These are phyloP conservation scores for Aureobasidium namibiae DNA, from an alignment of 2,329 filamentous ascomycete species.

Conservation along the genomic window DNA sequence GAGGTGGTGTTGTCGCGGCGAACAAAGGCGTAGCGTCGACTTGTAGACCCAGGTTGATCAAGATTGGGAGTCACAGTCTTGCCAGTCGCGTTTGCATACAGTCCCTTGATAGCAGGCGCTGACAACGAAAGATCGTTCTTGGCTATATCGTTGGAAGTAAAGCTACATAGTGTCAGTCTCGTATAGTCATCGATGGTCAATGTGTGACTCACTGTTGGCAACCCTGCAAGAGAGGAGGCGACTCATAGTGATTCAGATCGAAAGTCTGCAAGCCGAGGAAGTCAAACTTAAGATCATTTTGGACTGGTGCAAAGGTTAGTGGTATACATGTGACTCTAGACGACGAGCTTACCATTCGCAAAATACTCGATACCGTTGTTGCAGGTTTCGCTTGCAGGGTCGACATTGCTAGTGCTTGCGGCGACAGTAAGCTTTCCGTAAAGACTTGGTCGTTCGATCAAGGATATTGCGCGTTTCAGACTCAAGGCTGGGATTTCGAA, in stretches of 20 bases:
- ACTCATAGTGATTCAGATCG: neutral
- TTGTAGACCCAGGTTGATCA: too few species aligned
- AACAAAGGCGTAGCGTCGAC: too few species aligned
- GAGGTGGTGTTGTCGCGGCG: too few species aligned
- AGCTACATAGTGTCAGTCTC: too few species aligned
- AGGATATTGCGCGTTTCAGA: neutral
- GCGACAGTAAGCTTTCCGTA: constrained; percentile 5
- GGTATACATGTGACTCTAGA: too few species aligned
- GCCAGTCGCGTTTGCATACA: too few species aligned
- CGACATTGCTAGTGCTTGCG: neutral
- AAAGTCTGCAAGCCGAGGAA: constrained; percentile 4
- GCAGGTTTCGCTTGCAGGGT: constrained; percentile 1
- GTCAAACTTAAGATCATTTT: constrained; percentile 7
- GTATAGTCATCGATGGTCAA: too few species aligned
- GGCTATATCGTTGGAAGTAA: too few species aligned
- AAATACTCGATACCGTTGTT: constrained; percentile 9
- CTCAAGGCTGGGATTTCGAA: constrained; percentile 1
- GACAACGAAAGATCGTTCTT: too few species aligned
- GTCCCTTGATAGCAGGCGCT: too few species aligned
- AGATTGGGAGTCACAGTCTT: too few species aligned
- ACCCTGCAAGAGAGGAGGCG: neutral
- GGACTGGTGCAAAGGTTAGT: neutral
- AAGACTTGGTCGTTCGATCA: constrained; percentile 5
- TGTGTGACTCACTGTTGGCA: neutral
- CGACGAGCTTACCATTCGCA: neutral